Evolutionary conservation across 495 filamentous ascomycete genomes (phyloP).

Genomic region (Cairneyella variabilis): DNA sequence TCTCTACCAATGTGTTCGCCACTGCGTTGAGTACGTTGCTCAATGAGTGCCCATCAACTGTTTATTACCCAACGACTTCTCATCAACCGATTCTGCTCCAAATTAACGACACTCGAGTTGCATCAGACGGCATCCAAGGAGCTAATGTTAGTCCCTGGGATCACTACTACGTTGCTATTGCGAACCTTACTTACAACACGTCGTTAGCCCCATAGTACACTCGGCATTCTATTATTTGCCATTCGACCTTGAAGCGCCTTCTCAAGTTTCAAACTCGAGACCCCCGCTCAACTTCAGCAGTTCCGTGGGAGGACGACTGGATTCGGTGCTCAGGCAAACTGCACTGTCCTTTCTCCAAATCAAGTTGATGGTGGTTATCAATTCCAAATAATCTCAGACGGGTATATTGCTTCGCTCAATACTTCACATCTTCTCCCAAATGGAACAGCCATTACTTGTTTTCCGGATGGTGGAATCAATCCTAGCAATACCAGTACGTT

Average conservation of each 20-base stretch:
- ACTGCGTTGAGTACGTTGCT: constrained; percentile 36
- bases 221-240: constrained; percentile 31
- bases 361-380: too few species aligned
- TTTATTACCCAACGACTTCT: background rate
- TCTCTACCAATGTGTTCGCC: constrained; percentile 38
- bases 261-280: too few species aligned
- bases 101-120: constrained; percentile 1
- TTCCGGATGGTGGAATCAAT: too few species aligned
- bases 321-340: too few species aligned
- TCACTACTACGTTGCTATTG: constrained; percentile 28
- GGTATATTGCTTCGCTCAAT: background rate
- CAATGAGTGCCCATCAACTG: constrained; percentile 6
- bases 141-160: constrained; percentile 13
- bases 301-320: too few species aligned
- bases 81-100: background rate
- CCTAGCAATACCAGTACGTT: too few species aligned
- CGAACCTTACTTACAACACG: constrained; percentile 29
- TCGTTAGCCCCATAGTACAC: constrained; percentile 35
- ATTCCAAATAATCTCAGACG: constrained; percentile 1
- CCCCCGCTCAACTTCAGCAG: too few species aligned
- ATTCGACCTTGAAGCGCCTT: constrained; percentile 18
- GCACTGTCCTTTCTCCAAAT: too few species aligned
- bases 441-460: background rate
- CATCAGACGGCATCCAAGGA: too few species aligned
- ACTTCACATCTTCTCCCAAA: constrained; percentile 1